Base-by-base conservation (phyloP, 345 rosid genomes). In the Syzygium jambos region DNA sequence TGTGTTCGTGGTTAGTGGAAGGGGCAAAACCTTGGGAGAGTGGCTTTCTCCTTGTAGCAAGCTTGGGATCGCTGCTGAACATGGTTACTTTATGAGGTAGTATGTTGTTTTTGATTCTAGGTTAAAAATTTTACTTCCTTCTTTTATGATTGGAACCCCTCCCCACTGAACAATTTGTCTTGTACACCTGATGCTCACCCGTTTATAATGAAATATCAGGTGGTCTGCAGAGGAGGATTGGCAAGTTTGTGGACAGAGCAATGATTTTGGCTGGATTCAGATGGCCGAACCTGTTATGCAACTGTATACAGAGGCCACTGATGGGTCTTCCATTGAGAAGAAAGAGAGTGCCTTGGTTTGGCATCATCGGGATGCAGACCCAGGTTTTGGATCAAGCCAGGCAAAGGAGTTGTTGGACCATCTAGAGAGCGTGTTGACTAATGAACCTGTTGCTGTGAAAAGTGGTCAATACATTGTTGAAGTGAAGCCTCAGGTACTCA, bases 321-420 rank as follows among this genome's bases (percentile, higher is more conserved):
- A 95, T 89, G 97, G 97, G 78, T 95, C 97, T 86, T 85, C 87
- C 84, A 93, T 95, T 68, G 97, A 95, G 87, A 89, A 86, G 84
- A 95, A 95, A 87, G 97, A 95, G 91, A 95, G 97, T 90, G 95
- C 95, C 38, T 86, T 95, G 85, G 97, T 95, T 41, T 95, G 97
- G 97, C 97, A 95, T 86, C 93, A 94, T 88, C 90, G 93, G 85
- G 97, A 95, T 89, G 97, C 97, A 43, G 97, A 95, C 89, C 93
- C 91, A 4, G 95, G 93, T 88, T 95, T 95, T 90, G 97, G 97
- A 84, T 93, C 95, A 87, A 93, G 93, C 89, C 97, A 95, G 88
- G 97, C 97, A 78, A 95, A 95, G 90, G 97, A 95, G 90, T 86
- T 95, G 97, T 85, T 95, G 43, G 97, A 93, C 87, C 97, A 95